Evolutionary conservation across 441 rosid species (phyloP), one percentile per base, ranked within the genome.

Genomic region (Populus trichocarpa): DNA sequence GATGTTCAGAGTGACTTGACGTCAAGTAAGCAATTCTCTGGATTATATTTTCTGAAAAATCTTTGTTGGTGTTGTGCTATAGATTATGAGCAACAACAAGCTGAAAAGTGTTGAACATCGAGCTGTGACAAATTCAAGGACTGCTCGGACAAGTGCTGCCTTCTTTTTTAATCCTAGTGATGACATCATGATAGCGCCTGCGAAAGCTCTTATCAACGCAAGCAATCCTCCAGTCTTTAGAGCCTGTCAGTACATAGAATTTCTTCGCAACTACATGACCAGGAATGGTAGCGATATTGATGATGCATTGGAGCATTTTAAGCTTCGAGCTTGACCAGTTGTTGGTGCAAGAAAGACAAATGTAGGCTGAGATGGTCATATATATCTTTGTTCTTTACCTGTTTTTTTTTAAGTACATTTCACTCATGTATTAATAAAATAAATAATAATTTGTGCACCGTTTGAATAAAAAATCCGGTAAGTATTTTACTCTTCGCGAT

Each of bases 141-240:
- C 12, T 20, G 57, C 72, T 68, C 9, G 78, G 28, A 30, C 69
- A 22, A 64, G 63, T 7, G 70, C 53, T 25, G 77, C 69, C 9
- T 75, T 75, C 66, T 46, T 75, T 9, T 18, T 75, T 2, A 75
- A 3, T 50, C 78, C 78, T 22, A 61, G 86, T 0, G 25, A 8
- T 0, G 81, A 80, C 59, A 12, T 38, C 82, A 5, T 33, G 22
- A 22, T 83, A 11, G 81, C 77, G 13, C 87, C 88, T 0, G 82
- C 79, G 2, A 77, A 74, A 63, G 72, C 40, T 71, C 26, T 84
- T 38, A 40, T 57, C 6, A 30, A 74, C 50, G 23, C 65, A 7
- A 5, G 3, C 36, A 81, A 75, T 67, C 83, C 72, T 42, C 82
- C 79, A 42, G 67, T 82, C 2, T 82, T 74, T 77, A 79, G 70